phyloP scores from a whole-genome alignment of 2,329 filamentous ascomycete species.

The Neonectria faginata region DNA sequence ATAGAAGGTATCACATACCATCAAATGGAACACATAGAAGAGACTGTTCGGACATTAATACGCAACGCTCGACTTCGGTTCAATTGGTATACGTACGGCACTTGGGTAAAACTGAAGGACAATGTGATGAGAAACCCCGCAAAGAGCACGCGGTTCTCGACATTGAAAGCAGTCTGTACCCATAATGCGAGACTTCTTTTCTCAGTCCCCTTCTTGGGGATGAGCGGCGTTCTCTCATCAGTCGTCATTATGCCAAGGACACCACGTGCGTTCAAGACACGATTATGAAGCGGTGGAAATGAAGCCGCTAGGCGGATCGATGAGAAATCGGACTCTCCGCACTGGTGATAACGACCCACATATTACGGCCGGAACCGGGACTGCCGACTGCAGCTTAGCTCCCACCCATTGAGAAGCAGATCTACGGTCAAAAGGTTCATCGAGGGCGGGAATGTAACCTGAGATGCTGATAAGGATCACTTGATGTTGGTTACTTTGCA shows the following conservation, averaged over 20 bases:
- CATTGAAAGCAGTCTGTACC: slow-evolving; percentile 38
- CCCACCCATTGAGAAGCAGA: neutral
- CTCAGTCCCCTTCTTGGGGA: slow-evolving; percentile 27
- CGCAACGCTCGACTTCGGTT: neutral
- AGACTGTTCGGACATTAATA: slow-evolving; percentile 48
- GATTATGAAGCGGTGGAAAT: slow-evolving; percentile 15
- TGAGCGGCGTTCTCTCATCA: slow-evolving; percentile 42
- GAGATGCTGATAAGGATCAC: neutral
- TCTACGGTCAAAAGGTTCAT: neutral
- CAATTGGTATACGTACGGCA: slow-evolving; percentile 54
- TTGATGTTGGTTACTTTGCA: neutral
- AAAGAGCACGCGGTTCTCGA: slow-evolving; percentile 63
- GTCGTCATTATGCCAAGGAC: slow-evolving; percentile 31
- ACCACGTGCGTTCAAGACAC: slow-evolving; percentile 1
- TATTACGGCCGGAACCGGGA: slow-evolving; percentile 15
- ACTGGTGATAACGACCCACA: slow-evolving; percentile 25
- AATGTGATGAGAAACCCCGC: slow-evolving; percentile 70
- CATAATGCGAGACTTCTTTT: slow-evolving; percentile 29
- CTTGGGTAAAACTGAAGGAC: slow-evolving; percentile 62
- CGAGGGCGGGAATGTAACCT: neutral
- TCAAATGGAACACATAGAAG: slow-evolving; percentile 75
- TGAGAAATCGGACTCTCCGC: slow-evolving; percentile 23
- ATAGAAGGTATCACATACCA: slow-evolving; percentile 80
- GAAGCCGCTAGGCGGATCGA: slow-evolving; percentile 1
- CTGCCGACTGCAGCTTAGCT: slow-evolving; percentile 16